phyloP scores from a whole-genome alignment of 1,139 yeast species.

The Geotrichum reessii region DNA sequence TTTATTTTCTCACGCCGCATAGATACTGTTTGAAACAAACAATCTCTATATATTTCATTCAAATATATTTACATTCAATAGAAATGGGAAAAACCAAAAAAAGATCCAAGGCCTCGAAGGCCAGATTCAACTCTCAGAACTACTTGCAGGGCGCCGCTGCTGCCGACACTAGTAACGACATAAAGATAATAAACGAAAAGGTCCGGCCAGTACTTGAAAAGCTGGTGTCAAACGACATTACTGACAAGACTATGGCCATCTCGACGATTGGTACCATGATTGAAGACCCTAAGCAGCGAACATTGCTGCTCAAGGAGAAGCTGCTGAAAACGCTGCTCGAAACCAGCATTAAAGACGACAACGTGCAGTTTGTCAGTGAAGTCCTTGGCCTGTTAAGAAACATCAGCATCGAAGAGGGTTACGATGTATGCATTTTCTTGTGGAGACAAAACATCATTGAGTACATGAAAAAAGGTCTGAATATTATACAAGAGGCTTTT shows the following conservation, averaged over 20 bases:
- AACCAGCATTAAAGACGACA: conserved; percentile 58
- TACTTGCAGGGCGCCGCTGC: conserved; percentile 30
- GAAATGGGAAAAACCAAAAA: conserved; percentile 75
- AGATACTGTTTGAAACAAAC: not conserved
- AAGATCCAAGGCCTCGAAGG: conserved; percentile 55
- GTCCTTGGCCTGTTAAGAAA: conserved; percentile 77
- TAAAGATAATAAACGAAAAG: conserved; percentile 48
- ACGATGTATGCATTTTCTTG: conserved; percentile 64
- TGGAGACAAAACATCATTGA: conserved; percentile 79
- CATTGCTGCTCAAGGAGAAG: conserved; percentile 61
- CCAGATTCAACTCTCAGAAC: conserved; percentile 30
- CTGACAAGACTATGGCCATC: conserved; percentile 74
- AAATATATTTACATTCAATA: not conserved
- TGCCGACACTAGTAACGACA: conserved; percentile 40
- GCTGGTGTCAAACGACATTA: conserved; percentile 55
- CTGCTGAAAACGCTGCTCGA: conserved; percentile 60
- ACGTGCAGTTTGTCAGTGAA: conserved; percentile 72
- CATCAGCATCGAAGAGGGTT: conserved; percentile 81
- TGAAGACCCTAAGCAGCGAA: conserved; percentile 63
- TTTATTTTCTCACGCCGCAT: too few relatives aligned
- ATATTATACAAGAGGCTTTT: conserved; percentile 39
- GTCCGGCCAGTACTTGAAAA: conserved; percentile 64
- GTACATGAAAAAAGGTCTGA: conserved; percentile 47
- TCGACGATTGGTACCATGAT: conserved; percentile 65
- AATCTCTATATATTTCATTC: not conserved